These are phyloP conservation scores for Penicillium polonicum DNA, from an alignment of 2,329 filamentous ascomycete species.

Conservation along the genomic window DNA sequence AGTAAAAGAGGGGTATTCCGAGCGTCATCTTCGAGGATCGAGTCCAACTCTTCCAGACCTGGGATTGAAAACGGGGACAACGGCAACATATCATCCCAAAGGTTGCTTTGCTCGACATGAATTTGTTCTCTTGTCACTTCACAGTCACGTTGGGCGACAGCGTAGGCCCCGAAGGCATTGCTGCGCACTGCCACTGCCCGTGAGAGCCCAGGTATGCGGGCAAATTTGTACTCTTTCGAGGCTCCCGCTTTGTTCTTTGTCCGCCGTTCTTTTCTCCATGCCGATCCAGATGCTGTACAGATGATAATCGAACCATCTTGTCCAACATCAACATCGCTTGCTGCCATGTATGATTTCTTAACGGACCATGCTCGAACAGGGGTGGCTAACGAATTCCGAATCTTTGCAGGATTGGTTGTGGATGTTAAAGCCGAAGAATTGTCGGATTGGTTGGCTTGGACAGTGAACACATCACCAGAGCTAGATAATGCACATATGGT, in stretches of 20 bases:
- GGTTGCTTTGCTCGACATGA: constrained; percentile 60
- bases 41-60: constrained; percentile 35
- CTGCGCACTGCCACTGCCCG: constrained; percentile 80
- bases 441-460: constrained; percentile 71
- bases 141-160: constrained; percentile 79
- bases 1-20: constrained; percentile 35
- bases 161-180: constrained; percentile 86
- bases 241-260: constrained; percentile 73
- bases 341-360: constrained; percentile 79
- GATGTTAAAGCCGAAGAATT: constrained; percentile 62
- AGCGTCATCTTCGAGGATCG: constrained; percentile 43
- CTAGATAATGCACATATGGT: constrained; percentile 86
- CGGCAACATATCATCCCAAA: constrained; percentile 72
- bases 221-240: constrained; percentile 91
- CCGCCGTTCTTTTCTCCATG: constrained; percentile 85
- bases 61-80: constrained; percentile 69
- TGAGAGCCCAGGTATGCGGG: constrained; percentile 83
- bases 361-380: constrained; percentile 87
- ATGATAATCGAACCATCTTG: constrained; percentile 94
- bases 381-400: constrained; percentile 73
- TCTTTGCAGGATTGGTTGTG: constrained; percentile 90
- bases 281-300: constrained; percentile 85
- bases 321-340: constrained; percentile 80
- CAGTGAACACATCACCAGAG: constrained; percentile 83
- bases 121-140: constrained; percentile 75